Evolutionary conservation across 371 early-diverging fungal species (phyloP).

Genomic region (Catenaria anguillulae): DNA sequence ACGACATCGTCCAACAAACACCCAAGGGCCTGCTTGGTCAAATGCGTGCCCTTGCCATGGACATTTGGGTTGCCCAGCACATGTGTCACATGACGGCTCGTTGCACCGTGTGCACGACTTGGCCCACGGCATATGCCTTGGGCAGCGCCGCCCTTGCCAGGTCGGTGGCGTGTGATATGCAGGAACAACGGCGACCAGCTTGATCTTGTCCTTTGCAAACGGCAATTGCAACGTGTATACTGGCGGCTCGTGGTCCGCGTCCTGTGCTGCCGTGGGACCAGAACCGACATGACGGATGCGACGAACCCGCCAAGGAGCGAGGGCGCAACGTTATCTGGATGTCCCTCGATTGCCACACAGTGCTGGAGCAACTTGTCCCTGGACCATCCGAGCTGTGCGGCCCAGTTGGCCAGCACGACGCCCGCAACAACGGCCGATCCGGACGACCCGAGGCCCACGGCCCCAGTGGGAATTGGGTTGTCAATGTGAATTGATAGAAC

Average conservation of each 20-base stretch:
- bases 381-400: slow-evolving; percentile 53
- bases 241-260: too few species aligned
- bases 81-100: slow-evolving; percentile 65
- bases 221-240: slow-evolving; percentile 29
- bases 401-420: slow-evolving; percentile 61
- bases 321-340: slow-evolving; percentile 93
- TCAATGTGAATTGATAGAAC: slow-evolving; percentile 48
- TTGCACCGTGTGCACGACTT: slow-evolving; percentile 88
- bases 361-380: slow-evolving; percentile 75
- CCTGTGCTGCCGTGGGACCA: not conserved
- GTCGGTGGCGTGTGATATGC: slow-evolving; percentile 76
- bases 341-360: slow-evolving; percentile 76
- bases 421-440: slow-evolving; percentile 94
- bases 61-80: slow-evolving; percentile 46
- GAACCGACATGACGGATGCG: slow-evolving; percentile 50
- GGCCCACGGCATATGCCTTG: slow-evolving; percentile 47
- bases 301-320: slow-evolving; percentile 87
- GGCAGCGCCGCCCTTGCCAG: slow-evolving; percentile 83
- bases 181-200: slow-evolving; percentile 74
- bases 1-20: slow-evolving; percentile 86
- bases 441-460: slow-evolving; percentile 89
- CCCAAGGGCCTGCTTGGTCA: slow-evolving; percentile 44
- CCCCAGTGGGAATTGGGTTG: slow-evolving; percentile 86
- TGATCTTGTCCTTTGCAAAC: slow-evolving; percentile 45
- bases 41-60: not conserved